Percentiles rank a stretch among this genome's conserved stretches.
phyloP scores from a whole-genome alignment of 2,329 filamentous ascomycete genomes.

The Ophiocordyceps camponoti-leonardi region DNA sequence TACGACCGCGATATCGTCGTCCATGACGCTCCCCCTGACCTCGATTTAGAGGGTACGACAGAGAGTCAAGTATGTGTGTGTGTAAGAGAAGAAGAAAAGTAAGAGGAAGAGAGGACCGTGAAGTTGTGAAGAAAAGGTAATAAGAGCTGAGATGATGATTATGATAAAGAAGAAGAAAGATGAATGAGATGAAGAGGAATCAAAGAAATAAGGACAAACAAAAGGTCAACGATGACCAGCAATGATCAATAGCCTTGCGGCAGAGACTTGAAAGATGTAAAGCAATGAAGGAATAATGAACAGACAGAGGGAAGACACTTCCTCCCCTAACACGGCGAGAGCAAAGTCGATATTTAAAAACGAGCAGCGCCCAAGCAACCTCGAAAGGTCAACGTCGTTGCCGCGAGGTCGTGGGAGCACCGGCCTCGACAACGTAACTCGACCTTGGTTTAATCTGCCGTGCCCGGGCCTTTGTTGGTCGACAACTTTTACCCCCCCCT shows the following conservation, averaged over 20 bases:
- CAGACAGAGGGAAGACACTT: neutral
- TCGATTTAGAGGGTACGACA: neutral
- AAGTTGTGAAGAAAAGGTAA: neutral
- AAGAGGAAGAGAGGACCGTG: neutral
- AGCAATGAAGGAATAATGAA: neutral
- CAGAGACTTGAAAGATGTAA: neutral
- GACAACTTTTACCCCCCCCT: neutral
- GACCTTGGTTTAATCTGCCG: neutral
- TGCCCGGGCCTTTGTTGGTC: neutral
- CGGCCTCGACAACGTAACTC: neutral
- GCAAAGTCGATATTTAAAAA: neutral
- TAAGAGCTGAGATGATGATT: too few relatives aligned
- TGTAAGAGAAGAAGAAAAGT: neutral
- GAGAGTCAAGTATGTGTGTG: neutral
- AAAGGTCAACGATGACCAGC: neutral
- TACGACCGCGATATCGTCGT: slow-evolving; percentile 34
- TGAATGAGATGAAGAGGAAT: too few relatives aligned
- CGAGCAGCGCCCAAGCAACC: neutral
- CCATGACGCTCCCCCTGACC: slow-evolving; percentile 6
- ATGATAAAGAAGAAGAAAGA: too few relatives aligned
- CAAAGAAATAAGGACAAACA: too few relatives aligned
- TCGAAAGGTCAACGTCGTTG: neutral
- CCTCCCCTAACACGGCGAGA: neutral
- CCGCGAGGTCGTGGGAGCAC: neutral
- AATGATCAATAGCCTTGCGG: neutral